Percentiles rank a stretch among this genome's conserved stretches.
These are phyloP conservation scores for Globisporangium spinosum DNA, from an alignment of 352 stramenopile species.

Conservation along the genomic window DNA sequence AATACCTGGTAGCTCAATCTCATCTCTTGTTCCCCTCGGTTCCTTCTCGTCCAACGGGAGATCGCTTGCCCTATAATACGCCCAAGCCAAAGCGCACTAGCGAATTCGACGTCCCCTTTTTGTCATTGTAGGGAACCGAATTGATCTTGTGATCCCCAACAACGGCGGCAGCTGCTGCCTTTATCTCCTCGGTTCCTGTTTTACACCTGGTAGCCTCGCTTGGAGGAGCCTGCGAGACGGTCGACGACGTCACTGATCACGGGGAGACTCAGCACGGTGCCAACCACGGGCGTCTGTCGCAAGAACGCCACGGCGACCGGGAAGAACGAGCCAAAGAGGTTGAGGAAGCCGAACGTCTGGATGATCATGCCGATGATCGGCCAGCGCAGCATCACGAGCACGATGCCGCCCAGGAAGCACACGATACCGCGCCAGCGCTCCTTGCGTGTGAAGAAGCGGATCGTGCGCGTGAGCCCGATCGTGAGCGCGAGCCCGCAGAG, in stretches of 20 bases:
- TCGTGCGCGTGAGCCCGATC: constrained; percentile 89
- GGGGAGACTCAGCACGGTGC: constrained; percentile 83
- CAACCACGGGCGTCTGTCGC: constrained; percentile 90
- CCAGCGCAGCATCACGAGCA: constrained; percentile 91
- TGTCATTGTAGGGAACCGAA: not conserved
- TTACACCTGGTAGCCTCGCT: constrained; percentile 87
- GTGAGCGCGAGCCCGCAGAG: constrained; percentile 91
- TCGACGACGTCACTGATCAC: constrained; percentile 82
- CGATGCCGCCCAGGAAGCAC: constrained; percentile 92
- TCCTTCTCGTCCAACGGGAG: too few relatives aligned
- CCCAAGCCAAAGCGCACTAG: not conserved
- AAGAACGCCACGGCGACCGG: constrained; percentile 92
- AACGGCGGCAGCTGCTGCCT: too few relatives aligned
- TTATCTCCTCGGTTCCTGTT: not conserved
- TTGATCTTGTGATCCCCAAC: not conserved
- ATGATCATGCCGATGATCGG: constrained; percentile 92
- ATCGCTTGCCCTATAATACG: too few relatives aligned
- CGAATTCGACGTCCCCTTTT: not conserved
- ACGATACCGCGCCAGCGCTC: constrained; percentile 93
- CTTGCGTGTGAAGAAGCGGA: constrained; percentile 93
- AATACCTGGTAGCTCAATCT: too few relatives aligned
- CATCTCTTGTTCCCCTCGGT: too few relatives aligned
- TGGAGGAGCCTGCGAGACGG: constrained; percentile 74
- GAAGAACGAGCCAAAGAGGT: constrained; percentile 96
- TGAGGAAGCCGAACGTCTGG: constrained; percentile 93